These are phyloP conservation scores for Hortiboletus flavorubellus DNA, from an alignment of 768 basidiomycete genomes.

Conservation along the genomic window DNA sequence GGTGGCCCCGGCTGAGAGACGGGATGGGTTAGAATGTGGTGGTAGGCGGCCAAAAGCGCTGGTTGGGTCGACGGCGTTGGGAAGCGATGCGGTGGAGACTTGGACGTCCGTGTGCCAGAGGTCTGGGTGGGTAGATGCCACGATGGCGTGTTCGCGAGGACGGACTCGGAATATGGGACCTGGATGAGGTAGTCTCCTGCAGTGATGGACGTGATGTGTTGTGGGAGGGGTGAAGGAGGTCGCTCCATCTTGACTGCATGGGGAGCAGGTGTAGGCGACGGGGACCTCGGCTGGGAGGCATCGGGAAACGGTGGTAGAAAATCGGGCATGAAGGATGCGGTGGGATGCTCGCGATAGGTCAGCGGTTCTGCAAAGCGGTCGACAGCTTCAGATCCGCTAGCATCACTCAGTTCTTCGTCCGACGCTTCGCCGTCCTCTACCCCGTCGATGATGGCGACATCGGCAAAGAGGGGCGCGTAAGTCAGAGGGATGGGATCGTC, in stretches of 20 bases:
- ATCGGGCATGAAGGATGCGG: conserved; percentile 26
- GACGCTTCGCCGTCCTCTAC: conserved; percentile 32
- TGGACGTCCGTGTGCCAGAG: conserved; percentile 23
- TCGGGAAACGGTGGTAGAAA: conserved; percentile 38
- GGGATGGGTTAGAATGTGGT: conserved; percentile 73
- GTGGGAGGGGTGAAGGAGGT: conserved; percentile 42
- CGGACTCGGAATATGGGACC: conserved; percentile 72
- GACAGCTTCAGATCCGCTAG: conserved; percentile 12
- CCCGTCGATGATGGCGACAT: conserved; percentile 1
- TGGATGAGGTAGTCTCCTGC: conserved; percentile 69
- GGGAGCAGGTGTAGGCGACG: conserved; percentile 39
- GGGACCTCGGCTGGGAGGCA: conserved; percentile 21
- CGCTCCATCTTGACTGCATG: conserved; percentile 30
- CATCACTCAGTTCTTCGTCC: conserved; percentile 28
- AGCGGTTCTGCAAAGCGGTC: conserved; percentile 18
- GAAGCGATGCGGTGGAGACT: conserved; percentile 28
- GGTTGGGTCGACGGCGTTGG: conserved; percentile 59
- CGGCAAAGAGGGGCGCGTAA: conserved; percentile 39
- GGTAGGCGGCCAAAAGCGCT: conserved; percentile 66
- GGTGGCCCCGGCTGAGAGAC: conserved; percentile 47
- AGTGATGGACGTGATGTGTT: conserved; percentile 37
- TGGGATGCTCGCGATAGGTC: conserved; percentile 34
- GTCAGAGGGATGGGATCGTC: conserved; percentile 56
- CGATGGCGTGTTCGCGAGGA: conserved; percentile 59
- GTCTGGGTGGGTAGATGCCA: conserved; percentile 62